Percentiles rank a stretch among this genome's conserved stretches.
phyloP scores from a whole-genome alignment of 768 basidiomycete species.

The Leucocoprinus birnbaumii region DNA sequence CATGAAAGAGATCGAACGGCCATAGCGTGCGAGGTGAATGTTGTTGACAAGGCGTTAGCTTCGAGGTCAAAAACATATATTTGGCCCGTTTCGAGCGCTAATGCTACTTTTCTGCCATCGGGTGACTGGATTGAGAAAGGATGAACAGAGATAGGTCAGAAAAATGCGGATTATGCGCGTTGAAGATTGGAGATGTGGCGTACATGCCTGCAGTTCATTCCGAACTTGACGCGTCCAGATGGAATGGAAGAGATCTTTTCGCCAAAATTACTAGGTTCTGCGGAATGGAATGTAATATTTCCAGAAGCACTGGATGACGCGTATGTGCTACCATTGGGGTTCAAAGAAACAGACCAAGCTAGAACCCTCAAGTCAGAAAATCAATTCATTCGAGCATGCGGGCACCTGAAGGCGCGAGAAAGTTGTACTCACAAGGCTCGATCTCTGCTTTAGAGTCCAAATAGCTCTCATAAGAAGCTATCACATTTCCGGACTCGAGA shows the following conservation, averaged over 20 bases:
- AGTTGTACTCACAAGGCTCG: conserved; percentile 61
- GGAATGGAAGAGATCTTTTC: conserved; percentile 53
- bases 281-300: conserved; percentile 71
- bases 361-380: conserved; percentile 7
- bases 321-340: conserved; percentile 71
- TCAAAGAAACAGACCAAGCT: conserved; percentile 87
- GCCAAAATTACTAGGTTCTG: conserved; percentile 64
- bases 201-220: conserved; percentile 73
- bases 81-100: conserved; percentile 85
- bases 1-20: conserved; percentile 83
- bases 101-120: conserved; percentile 77
- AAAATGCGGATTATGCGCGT: neutral
- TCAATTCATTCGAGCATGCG: conserved; percentile 7
- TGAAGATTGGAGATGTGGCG: conserved; percentile 16
- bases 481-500: conserved; percentile 53
- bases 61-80: conserved; percentile 85
- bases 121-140: conserved; percentile 61
- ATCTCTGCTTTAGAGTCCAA: conserved; percentile 51
- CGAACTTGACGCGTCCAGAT: conserved; percentile 74
- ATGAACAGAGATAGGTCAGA: conserved; percentile 1
- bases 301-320: conserved; percentile 73
- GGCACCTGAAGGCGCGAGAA: conserved; percentile 10
- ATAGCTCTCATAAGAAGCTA: conserved; percentile 75
- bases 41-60: conserved; percentile 57
- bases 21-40: conserved; percentile 89